Evolutionary conservation across 1,139 yeast species (phyloP).

Genomic region (Hemisphaericaspora subhashii): DNA sequence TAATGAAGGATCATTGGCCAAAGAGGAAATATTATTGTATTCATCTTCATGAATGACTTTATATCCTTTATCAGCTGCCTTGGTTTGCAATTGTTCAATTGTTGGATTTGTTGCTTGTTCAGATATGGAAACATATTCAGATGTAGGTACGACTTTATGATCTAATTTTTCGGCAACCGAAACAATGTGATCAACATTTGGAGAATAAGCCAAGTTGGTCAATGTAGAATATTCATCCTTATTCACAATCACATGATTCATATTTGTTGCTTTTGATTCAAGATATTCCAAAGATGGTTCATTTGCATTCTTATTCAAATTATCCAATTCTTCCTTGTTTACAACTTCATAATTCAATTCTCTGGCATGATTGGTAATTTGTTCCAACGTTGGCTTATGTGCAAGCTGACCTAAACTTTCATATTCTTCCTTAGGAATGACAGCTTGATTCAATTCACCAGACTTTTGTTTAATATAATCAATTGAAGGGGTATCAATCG

Average conservation of each 20-base stretch:
- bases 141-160: slow-evolving; percentile 11
- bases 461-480: slow-evolving; percentile 20
- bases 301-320: slow-evolving; percentile 12
- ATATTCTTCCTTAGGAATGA: slow-evolving; percentile 21
- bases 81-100: slow-evolving; percentile 19
- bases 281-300: slow-evolving; percentile 23
- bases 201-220: slow-evolving; percentile 23
- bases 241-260: slow-evolving; percentile 13
- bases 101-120: slow-evolving; percentile 17
- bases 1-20: slow-evolving; percentile 12
- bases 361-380: slow-evolving; percentile 23
- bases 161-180: slow-evolving; percentile 22
- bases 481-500: slow-evolving; percentile 22
- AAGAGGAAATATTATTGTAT: slow-evolving; percentile 10
- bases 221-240: slow-evolving; percentile 18
- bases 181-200: slow-evolving; percentile 9
- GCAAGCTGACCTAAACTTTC: slow-evolving; percentile 20
- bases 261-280: slow-evolving; percentile 15
- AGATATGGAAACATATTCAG: neutral
- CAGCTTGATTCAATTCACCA: slow-evolving; percentile 5
- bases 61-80: slow-evolving; percentile 19
- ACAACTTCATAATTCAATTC: slow-evolving; percentile 19
- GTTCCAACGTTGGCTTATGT: slow-evolving; percentile 21
- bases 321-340: slow-evolving; percentile 17
- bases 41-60: slow-evolving; percentile 22